phyloP scores from a whole-genome alignment of 208 protist species.

The Herpetomonas samuelpessoai region DNA sequence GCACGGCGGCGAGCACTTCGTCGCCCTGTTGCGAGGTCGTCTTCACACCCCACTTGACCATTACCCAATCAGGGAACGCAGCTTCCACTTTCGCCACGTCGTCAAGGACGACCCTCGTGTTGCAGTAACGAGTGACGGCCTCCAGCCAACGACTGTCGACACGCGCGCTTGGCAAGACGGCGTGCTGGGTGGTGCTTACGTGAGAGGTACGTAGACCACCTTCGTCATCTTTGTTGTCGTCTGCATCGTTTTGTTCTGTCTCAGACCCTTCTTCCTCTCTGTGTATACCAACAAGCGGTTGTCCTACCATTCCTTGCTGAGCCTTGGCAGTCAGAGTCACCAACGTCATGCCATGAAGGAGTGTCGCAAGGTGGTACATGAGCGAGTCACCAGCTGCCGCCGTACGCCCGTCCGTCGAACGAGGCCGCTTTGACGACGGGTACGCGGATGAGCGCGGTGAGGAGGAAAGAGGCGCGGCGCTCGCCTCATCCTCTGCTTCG shows the following conservation, averaged over 20 bases:
- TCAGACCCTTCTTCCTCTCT: too few species aligned
- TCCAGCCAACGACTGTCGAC: conserved; percentile 58
- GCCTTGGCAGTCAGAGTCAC: conserved; percentile 72
- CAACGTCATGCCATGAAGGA: conserved; percentile 64
- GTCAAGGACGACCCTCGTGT: conserved; percentile 38
- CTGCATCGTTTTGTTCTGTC: too few species aligned
- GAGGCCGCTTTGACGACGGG: too few species aligned
- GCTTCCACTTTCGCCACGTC: conserved; percentile 63
- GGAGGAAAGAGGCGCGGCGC: too few species aligned
- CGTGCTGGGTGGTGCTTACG: neutral
- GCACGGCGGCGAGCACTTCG: neutral
- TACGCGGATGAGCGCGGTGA: too few species aligned
- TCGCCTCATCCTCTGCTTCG: too few species aligned
- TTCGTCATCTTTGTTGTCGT: conserved; percentile 3
- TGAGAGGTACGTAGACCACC: neutral
- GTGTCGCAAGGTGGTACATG: conserved; percentile 35
- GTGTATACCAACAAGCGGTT: neutral
- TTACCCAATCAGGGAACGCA: conserved; percentile 48
- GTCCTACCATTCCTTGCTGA: conserved; percentile 36
- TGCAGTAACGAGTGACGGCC: conserved; percentile 56
- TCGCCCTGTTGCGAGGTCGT: neutral
- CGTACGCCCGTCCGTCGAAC: too few species aligned
- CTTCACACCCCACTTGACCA: conserved; percentile 32
- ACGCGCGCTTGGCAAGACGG: conserved; percentile 1
- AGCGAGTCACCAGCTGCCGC: too few species aligned